Evolutionary conservation across 148 eudicot species (phyloP).

Genomic region (Rhododendron henanense): DNA sequence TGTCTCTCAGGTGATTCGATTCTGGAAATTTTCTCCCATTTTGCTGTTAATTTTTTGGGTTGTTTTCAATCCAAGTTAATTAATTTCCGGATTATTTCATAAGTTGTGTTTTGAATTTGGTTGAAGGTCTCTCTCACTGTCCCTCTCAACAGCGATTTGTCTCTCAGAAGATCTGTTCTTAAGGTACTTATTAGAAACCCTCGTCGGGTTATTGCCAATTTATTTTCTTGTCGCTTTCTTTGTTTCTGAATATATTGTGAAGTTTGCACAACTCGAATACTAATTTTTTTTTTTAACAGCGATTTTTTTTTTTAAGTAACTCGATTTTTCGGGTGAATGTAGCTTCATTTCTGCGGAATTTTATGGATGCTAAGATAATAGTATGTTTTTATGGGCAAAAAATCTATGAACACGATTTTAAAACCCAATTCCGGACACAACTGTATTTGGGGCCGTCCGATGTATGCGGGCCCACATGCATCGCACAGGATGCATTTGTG

Average conservation of each 20-base stretch:
- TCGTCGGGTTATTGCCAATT: not conserved
- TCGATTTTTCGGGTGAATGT: not conserved
- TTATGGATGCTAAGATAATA: not conserved
- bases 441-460: too few relatives aligned
- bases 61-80: not conserved
- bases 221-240: not conserved
- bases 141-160: slow-evolving; percentile 40
- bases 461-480: not conserved
- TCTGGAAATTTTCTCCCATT: not conserved
- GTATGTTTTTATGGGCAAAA: not conserved
- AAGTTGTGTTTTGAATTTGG: not conserved
- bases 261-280: not conserved
- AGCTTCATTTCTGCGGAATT: not conserved
- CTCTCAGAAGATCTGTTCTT: slow-evolving; percentile 37
- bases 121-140: slow-evolving; percentile 43
- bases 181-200: slow-evolving; percentile 34
- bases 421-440: too few relatives aligned
- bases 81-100: not conserved
- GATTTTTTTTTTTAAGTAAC: too few relatives aligned
- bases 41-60: not conserved
- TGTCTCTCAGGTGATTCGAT: slow-evolving; percentile 33
- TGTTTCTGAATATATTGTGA: not conserved
- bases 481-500: too few relatives aligned
- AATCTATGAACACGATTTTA: too few relatives aligned
- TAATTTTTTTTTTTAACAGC: too few relatives aligned